Evolutionary conservation across 1,284 basidiomycete species (phyloP), one percentile per base, ranked within the genome.

Genomic region (Fomes fomentarius): DNA sequence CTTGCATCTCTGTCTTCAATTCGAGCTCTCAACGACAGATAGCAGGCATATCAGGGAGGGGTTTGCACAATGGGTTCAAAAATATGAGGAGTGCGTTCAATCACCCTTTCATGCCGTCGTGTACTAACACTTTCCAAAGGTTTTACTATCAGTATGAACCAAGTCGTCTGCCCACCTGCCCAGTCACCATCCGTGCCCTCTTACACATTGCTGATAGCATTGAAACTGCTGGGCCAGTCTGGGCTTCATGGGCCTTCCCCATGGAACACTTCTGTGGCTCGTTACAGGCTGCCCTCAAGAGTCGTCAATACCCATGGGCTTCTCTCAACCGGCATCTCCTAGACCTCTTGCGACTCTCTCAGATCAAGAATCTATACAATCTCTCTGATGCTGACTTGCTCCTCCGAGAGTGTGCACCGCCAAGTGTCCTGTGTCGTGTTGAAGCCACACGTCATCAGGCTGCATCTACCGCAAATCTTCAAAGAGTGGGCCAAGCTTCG

Each of bases 71-170:
- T 58, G 38, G 31, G 33, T 28, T 4, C 3, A 63, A 34, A 51
- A 71, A 7, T 82, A 77, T 57, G 77, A 81, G 64, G 45, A 52
- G 79, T 79, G 37, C 8, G 55, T 52, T 26, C 28, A 6, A 30
- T 6, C 6, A 6, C 47, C 9, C 63, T 63, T 3, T n/a, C 28
- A 17, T 21, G 26, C 15, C 2, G 9, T 37, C 14, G 25, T 14
- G 17, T n/a, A 34, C 30, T 11, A n/a, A 39, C 10, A 22, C 28
- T 22, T 21, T 5, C 25, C 14, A 14, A 37, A 79, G 76, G 21
- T 49, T 73, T 0, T 79, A 79, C 53, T 79, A 77, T 47, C 73
- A 76, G 53, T 48, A 70, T 47, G 26, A 67, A 6, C 56, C 67
- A 0, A 31, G 44, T 0, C 63, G 71, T 0, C 39, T 79, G 0